Evolutionary conservation across 139 green algal genomes (phyloP), one percentile per base, ranked within the genome.

Genomic region (Parachlorella kessleri): DNA sequence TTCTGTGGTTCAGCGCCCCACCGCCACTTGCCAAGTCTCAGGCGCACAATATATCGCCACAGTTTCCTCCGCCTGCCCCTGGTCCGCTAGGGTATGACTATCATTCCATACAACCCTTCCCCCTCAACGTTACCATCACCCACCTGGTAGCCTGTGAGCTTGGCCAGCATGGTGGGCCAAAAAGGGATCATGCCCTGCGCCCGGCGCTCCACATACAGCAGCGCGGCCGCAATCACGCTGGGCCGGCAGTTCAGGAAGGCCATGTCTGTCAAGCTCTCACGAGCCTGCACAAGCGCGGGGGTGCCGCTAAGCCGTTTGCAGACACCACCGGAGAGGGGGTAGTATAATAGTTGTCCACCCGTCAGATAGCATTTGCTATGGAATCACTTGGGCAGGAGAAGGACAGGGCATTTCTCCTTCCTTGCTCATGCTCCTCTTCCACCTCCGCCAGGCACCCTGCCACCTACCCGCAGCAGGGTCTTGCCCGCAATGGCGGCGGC

Each of bases 221-320:
- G 71, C 7, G 92, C 92, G 0, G 93, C 93, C 2, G 92, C 93
- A 2, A 96, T 91, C 3, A 96, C 88, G n/a, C 84, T 92, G 28
- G 93, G 93, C 4, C 93, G 80, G 87, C 92, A 97, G 85, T 97
- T 97, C 35, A 97, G 87, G 67, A 97, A 92, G 24, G 87, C 85
- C 70, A 91, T 82, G 82, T 97, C 92, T 30, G 86, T 86, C 41
- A 95, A 75, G 55, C 82, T 88, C 39, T 95, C 90, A 2, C 79
- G 76, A 8, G 88, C 84, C 63, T 93, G 76, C 30, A 6, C 28
- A n/a, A n/a, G n/a, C n/a, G n/a, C n/a, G n/a, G n/a, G n/a, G n/a
- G n/a, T n/a, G n/a, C n/a, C n/a, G n/a, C n/a, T n/a, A n/a, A n/a
- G n/a, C n/a, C n/a, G n/a, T n/a, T n/a, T n/a, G n/a, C n/a, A n/a